Base-by-base conservation (phyloP, 306 rosid genomes). In the Castanopsis chinensis region DNA sequence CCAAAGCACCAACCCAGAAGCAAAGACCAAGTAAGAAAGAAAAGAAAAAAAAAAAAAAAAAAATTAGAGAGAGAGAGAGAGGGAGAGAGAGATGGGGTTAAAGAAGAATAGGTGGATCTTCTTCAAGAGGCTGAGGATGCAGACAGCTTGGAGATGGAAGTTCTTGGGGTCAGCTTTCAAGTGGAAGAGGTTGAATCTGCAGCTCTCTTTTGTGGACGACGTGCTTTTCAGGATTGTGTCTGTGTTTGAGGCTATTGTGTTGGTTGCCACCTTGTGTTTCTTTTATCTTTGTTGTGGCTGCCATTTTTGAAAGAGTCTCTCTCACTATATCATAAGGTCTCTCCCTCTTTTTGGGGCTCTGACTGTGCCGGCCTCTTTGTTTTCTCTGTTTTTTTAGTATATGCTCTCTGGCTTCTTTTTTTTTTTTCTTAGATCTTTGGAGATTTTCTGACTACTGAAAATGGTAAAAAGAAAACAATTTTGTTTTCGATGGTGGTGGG, bases 221-320 rank as follows among this genome's bases (percentile, higher is more conserved):
- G 81, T 91, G 2, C 45, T 90, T 60, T 93, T 93, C 77, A 85
- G 83, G 89, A 55, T 93, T 30, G 54, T 89, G 1, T 90, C 97
- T 61, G 83, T 74, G 58, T 79, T 87, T 28, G 98, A 93, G 76
- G 91, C 92, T 4, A 41, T 91, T 10, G 67, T 87, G 3, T 79
- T 93, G 71, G 81, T 86, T 18, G 35, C 75, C 72, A 9, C 68
- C 0, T 79, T 89, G 61, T 78, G 73, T 28, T 83, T 90, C 60
- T 93, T 93, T 84, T 91, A 88, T 67, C 87, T 90, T 23, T 86
- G 78, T 18, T 93, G 92, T 45, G 97, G 97, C 30, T 93, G 97
- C 86, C 81, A 76, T 43, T 86, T 92, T 37, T 90, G 82, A 86
- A 86, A 41, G 3, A 41, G 45, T 8, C 45, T 28, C 30, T 35